Conservation (phyloP, 2,329 filamentous ascomycete genomes). For the Aureobasidium leucospermi region DNA sequence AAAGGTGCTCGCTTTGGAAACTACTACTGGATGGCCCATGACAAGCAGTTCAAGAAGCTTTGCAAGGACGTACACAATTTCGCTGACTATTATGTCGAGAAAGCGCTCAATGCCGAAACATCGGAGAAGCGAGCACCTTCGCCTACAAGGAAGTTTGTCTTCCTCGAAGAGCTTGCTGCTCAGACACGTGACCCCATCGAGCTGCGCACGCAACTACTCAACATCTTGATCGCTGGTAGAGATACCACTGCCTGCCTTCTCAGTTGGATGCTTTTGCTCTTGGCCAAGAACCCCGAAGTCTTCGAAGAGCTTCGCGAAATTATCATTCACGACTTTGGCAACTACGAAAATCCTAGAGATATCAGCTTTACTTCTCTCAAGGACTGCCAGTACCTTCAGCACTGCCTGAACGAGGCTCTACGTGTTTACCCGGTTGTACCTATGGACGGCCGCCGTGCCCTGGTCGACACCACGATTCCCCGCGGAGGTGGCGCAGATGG, state of each 20-base stretch:
- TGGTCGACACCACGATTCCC: constrained; percentile 45
- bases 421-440: constrained; percentile 50
- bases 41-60: constrained; percentile 29
- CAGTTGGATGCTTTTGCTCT: constrained; percentile 27
- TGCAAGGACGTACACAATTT: constrained; percentile 26
- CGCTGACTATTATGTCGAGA: constrained; percentile 42
- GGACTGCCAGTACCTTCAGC: constrained; percentile 32
- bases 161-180: constrained; percentile 40
- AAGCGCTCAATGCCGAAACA: constrained; percentile 27
- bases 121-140: neutral
- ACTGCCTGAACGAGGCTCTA: constrained; percentile 58
- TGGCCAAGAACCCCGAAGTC: constrained; percentile 25
- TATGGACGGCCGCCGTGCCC: constrained; percentile 44
- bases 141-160: constrained; percentile 34
- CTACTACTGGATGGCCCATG: constrained; percentile 28
- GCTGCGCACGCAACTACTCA: constrained; percentile 40
- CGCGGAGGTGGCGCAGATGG: constrained; percentile 43
- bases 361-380: constrained; percentile 24
- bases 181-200: constrained; percentile 37
- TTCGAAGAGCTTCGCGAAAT: constrained; percentile 24
- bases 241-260: constrained; percentile 52
- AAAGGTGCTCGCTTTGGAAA: constrained; percentile 31
- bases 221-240: constrained; percentile 46
- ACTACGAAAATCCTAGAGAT: constrained; percentile 33
- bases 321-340: constrained; percentile 20